Percentiles rank a stretch among this genome's conserved stretches.
Conservation (phyloP, 176 grass and related monocot genomes). For the Chloris gayana region DNA sequence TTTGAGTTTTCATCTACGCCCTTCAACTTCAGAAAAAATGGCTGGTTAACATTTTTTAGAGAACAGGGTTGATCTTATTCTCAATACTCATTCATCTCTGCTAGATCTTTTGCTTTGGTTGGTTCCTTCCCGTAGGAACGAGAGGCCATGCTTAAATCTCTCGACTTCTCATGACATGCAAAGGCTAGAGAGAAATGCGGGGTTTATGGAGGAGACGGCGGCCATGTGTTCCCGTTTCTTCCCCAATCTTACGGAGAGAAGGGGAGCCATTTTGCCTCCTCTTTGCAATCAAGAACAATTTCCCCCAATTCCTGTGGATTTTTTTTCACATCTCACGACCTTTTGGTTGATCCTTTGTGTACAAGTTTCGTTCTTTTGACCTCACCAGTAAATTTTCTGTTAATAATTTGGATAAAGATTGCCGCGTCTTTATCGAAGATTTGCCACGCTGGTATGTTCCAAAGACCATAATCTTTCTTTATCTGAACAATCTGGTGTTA, state of each 20-base stretch:
- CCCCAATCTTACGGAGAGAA: constrained; percentile 34
- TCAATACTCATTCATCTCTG: not conserved
- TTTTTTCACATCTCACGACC: not conserved
- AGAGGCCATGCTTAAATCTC: constrained; percentile 55
- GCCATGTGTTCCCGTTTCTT: constrained; percentile 34
- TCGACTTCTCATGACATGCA: constrained; percentile 46
- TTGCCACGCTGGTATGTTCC: constrained; percentile 27
- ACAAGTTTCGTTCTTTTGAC: not conserved
- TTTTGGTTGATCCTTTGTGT: constrained; percentile 2
- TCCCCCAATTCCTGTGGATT: not conserved
- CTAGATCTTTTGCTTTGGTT: constrained; percentile 4
- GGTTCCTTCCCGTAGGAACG: constrained; percentile 1
- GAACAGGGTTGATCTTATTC: not conserved
- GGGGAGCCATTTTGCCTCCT: constrained; percentile 35
- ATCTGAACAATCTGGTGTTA: constrained; percentile 24
- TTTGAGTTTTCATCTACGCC: not conserved
- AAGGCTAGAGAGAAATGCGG: constrained; percentile 54
- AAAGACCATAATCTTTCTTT: not conserved
- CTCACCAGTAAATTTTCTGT: not conserved
- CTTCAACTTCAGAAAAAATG: not conserved
- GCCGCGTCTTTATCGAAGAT: constrained; percentile 24
- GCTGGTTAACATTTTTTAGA: not conserved
- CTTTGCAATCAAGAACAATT: constrained; percentile 28
- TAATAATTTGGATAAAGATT: constrained; percentile 21
- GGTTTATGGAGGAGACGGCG: constrained; percentile 34